Conservation (phyloP, 176 grass and related monocot genomes). For the Microstegium vimineum region DNA sequence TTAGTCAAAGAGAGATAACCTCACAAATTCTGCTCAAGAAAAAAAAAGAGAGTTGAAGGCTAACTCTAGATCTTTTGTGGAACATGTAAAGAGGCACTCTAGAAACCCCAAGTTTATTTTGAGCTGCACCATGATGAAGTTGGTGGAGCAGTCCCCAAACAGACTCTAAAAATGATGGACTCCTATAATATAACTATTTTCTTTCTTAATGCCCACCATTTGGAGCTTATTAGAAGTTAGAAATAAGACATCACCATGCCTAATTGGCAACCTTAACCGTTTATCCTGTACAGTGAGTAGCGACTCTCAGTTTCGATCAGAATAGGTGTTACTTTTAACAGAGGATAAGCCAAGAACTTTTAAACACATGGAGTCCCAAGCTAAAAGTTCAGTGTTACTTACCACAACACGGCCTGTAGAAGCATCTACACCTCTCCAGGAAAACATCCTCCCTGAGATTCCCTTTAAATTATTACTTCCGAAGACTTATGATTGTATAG, state of each 20-base stretch:
- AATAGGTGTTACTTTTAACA: background rate
- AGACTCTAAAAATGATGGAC: background rate
- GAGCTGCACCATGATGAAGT: background rate
- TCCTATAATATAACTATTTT: background rate
- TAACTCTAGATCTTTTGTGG: too few relatives aligned
- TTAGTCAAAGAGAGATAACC: too few relatives aligned
- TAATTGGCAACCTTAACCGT: background rate
- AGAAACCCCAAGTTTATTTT: too few relatives aligned
- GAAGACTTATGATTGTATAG: background rate
- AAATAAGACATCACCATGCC: background rate
- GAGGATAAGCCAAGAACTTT: background rate
- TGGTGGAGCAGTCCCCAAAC: too few relatives aligned
- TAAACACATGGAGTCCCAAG: too few relatives aligned
- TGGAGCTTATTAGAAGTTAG: background rate
- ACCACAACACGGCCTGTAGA: slow-evolving; percentile 58
- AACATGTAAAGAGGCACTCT: too few relatives aligned
- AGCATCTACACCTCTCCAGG: slow-evolving; percentile 66
- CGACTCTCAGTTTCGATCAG: background rate
- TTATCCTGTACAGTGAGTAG: background rate
- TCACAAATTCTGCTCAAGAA: too few relatives aligned
- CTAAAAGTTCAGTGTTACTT: too few relatives aligned
- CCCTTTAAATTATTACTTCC: background rate
- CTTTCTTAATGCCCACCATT: background rate
- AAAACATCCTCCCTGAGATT: slow-evolving; percentile 59
- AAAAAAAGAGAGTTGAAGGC: too few relatives aligned